Percentiles rank a stretch among this genome's conserved stretches.
Evolutionary conservation across 2,329 filamentous ascomycete species (phyloP).

Genomic region (Neonectria hederae): DNA sequence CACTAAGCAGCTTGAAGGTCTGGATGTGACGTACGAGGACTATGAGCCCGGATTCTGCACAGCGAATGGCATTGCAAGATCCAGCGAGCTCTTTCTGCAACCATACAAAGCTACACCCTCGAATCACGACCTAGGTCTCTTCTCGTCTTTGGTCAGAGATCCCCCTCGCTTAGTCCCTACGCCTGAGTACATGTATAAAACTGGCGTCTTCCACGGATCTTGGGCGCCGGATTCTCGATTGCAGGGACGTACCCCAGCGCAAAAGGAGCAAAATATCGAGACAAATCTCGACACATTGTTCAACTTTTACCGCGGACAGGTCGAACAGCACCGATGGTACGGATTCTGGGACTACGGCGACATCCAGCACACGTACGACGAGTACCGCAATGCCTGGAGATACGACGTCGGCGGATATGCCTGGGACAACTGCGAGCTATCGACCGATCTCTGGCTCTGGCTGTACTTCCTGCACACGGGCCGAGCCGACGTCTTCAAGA

Average conservation of each 20-base stretch:
- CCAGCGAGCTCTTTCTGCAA: constrained; percentile 62
- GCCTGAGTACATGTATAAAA: constrained; percentile 54
- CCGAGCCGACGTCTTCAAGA: constrained; percentile 63
- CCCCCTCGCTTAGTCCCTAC: constrained; percentile 61
- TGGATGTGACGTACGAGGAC: constrained; percentile 71
- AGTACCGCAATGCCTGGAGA: constrained; percentile 66
- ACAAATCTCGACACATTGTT: constrained; percentile 63
- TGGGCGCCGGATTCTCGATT: constrained; percentile 23
- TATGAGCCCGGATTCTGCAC: constrained; percentile 65
- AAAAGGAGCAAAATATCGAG: constrained; percentile 55
- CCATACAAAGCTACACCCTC: constrained; percentile 60
- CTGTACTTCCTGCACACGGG: constrained; percentile 68
- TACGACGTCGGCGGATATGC: constrained; percentile 72
- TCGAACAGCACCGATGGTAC: constrained; percentile 68
- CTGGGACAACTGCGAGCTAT: constrained; percentile 72
- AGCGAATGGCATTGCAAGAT: constrained; percentile 65
- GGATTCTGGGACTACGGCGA: constrained; percentile 71
- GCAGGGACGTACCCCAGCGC: constrained; percentile 22
- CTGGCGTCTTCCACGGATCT: constrained; percentile 27
- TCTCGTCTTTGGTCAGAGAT: constrained; percentile 45
- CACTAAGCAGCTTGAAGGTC: constrained; percentile 65
- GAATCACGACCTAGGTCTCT: constrained; percentile 52
- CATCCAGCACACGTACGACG: constrained; percentile 69
- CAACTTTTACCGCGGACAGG: constrained; percentile 63
- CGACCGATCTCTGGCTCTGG: constrained; percentile 70